Evolutionary conservation across 352 stramenopile species (phyloP).

Genomic region (Phytophthora brassicae): DNA sequence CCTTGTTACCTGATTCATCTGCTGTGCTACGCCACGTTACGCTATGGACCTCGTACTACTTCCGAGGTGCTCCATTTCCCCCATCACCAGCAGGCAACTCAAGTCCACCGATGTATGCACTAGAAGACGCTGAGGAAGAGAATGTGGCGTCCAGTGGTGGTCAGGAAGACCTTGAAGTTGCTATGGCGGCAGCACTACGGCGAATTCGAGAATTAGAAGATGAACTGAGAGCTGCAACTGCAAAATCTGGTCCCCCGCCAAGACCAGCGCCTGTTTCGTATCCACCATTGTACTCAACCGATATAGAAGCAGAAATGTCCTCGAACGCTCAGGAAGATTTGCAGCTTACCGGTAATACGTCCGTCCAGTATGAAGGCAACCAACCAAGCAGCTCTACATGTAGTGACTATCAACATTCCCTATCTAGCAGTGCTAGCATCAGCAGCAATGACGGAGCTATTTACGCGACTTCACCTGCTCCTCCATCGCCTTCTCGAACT

Average conservation of each 20-base stretch:
- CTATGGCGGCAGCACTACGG: slow-evolving; percentile 55
- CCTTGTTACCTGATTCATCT: slow-evolving; percentile 56
- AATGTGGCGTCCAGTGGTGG: slow-evolving; percentile 15
- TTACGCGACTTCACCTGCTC: not conserved
- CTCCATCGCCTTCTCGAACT: not conserved
- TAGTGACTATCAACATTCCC: slow-evolving; percentile 24
- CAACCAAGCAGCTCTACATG: slow-evolving; percentile 15
- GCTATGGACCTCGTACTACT: slow-evolving; percentile 85
- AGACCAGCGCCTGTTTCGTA: slow-evolving; percentile 29
- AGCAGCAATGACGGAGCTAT: slow-evolving; percentile 17
- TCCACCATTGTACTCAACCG: slow-evolving; percentile 29
- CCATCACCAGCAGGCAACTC: slow-evolving; percentile 46
- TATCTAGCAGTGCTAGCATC: slow-evolving; percentile 19
- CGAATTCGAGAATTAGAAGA: slow-evolving; percentile 61
- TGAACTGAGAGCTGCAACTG: slow-evolving; percentile 34
- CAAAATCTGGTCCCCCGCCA: slow-evolving; percentile 13
- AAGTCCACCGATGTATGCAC: slow-evolving; percentile 45
- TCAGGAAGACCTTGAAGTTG: slow-evolving; percentile 57
- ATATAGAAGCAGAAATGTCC: slow-evolving; percentile 21
- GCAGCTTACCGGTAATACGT: slow-evolving; percentile 1
- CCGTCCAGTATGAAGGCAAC: not conserved
- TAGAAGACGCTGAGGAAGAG: slow-evolving; percentile 15
- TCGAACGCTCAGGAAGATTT: slow-evolving; percentile 9
- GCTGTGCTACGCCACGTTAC: slow-evolving; percentile 70
- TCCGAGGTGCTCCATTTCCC: slow-evolving; percentile 53